Evolutionary conservation across 2,329 filamentous ascomycete species (phyloP), one percentile per base, ranked within the genome.

Genomic region (Ceratocystis papillata): DNA sequence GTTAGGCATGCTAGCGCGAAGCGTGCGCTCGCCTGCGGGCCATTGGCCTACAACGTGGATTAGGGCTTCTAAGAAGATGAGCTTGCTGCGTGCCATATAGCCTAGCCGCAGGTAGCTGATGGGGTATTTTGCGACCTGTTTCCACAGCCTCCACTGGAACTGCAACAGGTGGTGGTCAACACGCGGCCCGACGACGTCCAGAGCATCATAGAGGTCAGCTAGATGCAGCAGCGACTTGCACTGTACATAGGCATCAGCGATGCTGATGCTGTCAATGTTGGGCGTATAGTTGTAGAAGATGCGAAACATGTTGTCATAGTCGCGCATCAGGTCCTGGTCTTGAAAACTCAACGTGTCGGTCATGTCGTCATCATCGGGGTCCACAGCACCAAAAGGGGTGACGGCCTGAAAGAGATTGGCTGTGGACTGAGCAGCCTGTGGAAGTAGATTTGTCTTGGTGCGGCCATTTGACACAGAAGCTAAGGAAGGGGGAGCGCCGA

Each of bases 251-350:
- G 92, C 91, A 68, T 91, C 88, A 65, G 91, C 90, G 69, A 97
- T 96, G 74, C 94, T 96, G 74, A 94, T 81, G 30, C 84, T 83
- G 75, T 96, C 92, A 41, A 97, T 82, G 0, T 85, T 73, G 0
- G 93, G 93, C 0, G 90, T 79, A 74, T 95, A 89, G 75, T 96
- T 96, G 80, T 97, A 97, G 79, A 96, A 96, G 69, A 94, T 88
- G 71, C 92, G 89, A 74, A 97, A 95, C 25, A 97, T 81, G 74
- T 96, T 96, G 74, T 96, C 91, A 75, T 97, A 96, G 77, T 96
- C 90, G 71, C 90, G 89, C 60, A 96, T 81, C 25, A 91, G 82
- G 69, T 95, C 89, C 71, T 89, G 79, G 65, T 90, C 84, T 60
- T 83, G 80, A 67, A 83, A 81, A 15, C 80, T 82, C 17, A 82